Evolutionary conservation across 768 basidiomycete genomes (phyloP).

Genomic region (Pleurotus cornucopiae): DNA sequence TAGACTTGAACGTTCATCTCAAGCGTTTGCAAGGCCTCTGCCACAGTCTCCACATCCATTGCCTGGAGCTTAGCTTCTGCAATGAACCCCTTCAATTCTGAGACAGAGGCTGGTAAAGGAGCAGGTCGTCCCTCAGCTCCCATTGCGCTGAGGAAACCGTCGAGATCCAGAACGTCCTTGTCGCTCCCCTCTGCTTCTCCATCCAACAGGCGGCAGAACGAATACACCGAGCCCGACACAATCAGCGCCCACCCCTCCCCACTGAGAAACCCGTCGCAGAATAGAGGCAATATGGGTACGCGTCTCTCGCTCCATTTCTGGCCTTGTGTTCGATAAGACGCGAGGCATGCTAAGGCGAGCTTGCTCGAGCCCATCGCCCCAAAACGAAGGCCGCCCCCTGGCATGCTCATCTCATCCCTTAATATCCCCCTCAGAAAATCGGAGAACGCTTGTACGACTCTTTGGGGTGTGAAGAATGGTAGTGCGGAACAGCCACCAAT

Average conservation of each 20-base stretch:
- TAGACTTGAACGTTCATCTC: neutral
- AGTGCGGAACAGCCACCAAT: neutral
- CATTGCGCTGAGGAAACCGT: neutral
- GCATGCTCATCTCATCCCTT: neutral
- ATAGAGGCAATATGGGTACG: neutral
- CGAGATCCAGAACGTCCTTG: neutral
- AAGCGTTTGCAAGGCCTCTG: neutral
- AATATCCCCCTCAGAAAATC: neutral
- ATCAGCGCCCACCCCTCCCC: neutral
- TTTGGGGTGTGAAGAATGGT: conserved; percentile 1
- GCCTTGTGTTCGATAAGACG: neutral
- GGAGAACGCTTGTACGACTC: neutral
- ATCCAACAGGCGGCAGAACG: neutral
- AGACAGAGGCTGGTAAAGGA: neutral
- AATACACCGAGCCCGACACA: neutral
- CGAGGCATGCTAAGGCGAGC: neutral
- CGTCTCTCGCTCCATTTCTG: neutral
- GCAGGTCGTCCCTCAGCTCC: neutral
- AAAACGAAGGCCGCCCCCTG: neutral
- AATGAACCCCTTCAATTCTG: neutral
- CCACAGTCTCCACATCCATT: neutral
- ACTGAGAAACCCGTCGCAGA: neutral
- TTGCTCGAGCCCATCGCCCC: neutral
- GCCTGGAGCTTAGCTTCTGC: neutral
- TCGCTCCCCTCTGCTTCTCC: neutral